Evolutionary conservation across 192 early-diverging fungal species (phyloP), one percentile per base, ranked within the genome.

Genomic region (Coemansia erecta): DNA sequence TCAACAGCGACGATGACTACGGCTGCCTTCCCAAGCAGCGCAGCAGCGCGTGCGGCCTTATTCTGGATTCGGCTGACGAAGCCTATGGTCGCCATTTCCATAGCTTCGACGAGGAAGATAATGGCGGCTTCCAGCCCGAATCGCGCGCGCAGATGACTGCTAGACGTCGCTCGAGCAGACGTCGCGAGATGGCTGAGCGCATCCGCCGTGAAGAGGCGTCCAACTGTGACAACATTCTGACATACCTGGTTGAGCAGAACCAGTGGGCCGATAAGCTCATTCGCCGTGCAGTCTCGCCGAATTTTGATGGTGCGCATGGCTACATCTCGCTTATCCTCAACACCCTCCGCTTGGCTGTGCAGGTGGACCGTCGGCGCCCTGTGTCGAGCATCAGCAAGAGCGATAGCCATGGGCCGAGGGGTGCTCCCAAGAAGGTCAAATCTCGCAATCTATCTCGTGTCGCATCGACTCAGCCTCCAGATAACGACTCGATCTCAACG

Each of bases 241-340:
- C 70, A 18, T 80, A 80, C 44, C 21, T 80, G 63, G 41, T 80
- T 21, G 77, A 80, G 61, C 70, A 80, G 60, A 58, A 62, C 31
- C 68, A 66, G 60, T 80, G 70, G 70, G 42, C 53, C 2, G 77
- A 73, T 52, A 73, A 70, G 64, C 63, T 80, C 14, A 58, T 80
- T 11, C 57, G 66, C n/a, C 70, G 71, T 7, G 66, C 77, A 1
- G 11, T 19, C 15, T 72, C 70, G 35, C 66, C 70, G 13, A 80
- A 73, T 61, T 72, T 68, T 72, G 66, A 68, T 46, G 77, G 77
- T 17, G 66, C 71, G 2, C 66, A 70, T 22, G 77, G 77, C 5
- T 80, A 67, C 43, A 73, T 73, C n/a, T 59, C 64, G 22, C 68
- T 80, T 35, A 73, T 80, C 18, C 68, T 80, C 26, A 80, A 80